Evolutionary conservation across 164 flowering plant species (phyloP).

Genomic region (Brasenia schreberi): DNA sequence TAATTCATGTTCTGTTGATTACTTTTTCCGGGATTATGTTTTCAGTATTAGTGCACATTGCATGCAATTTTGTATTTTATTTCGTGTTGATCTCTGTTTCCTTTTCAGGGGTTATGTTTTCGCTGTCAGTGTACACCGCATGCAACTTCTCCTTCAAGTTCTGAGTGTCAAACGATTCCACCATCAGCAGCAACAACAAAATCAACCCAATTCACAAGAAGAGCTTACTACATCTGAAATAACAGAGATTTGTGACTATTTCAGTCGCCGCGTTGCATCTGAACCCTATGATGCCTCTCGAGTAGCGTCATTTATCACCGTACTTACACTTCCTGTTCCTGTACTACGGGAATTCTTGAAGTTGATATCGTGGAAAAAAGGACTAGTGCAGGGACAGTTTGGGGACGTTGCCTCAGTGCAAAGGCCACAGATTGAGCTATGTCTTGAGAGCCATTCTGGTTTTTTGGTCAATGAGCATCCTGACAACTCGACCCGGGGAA

Average conservation of each 20-base stretch:
- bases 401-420: slow-evolving; percentile 69
- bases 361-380: slow-evolving; percentile 96
- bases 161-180: slow-evolving; percentile 91
- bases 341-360: slow-evolving; percentile 88
- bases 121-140: slow-evolving; percentile 96
- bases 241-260: slow-evolving; percentile 89
- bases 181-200: slow-evolving; percentile 79
- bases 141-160: slow-evolving; percentile 94
- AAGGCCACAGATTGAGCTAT: slow-evolving; percentile 75
- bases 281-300: slow-evolving; percentile 99
- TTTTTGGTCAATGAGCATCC: slow-evolving; percentile 25
- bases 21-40: too few species aligned
- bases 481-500: slow-evolving; percentile 20
- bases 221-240: slow-evolving; percentile 78
- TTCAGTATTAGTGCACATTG: too few species aligned
- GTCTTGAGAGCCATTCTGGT: slow-evolving; percentile 87
- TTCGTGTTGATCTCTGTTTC: not conserved
- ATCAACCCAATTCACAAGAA: slow-evolving; percentile 44
- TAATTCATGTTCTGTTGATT: too few species aligned
- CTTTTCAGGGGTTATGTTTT: slow-evolving; percentile 83
- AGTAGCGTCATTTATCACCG: slow-evolving; percentile 98
- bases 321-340: slow-evolving; percentile 86
- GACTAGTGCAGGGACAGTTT: slow-evolving; percentile 24
- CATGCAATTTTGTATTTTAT: too few species aligned
- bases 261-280: slow-evolving; percentile 96